Evolutionary conservation across 805 yeast genomes (phyloP), one percentile per base, ranked within the genome.

Genomic region (Candida nitratophila): DNA sequence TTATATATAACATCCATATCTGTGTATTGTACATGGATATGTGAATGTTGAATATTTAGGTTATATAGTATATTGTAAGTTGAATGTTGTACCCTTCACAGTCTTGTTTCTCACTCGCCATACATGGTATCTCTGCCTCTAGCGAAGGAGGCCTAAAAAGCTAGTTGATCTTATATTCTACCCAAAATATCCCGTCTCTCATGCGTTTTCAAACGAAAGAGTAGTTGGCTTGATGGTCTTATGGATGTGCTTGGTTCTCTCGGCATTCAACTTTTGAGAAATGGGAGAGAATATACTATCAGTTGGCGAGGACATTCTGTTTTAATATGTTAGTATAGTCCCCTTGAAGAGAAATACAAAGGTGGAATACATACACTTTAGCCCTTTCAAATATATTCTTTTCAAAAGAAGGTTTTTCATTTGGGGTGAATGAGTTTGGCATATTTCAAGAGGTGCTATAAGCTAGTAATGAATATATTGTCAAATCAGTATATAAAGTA

Each of bases 181-280:
- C 11, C 29, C 7, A 26, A 26, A 26, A 11, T 26, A 8, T 26
- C 7, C 15, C 33, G 7, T 30, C 15, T 10, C 6, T 30, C 5
- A 30, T 10, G 6, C 7, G 33, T 30, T 16, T n/a, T n/a, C 27
- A 15, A 35, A 35, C 9, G 37, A 20, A 5, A 30, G n/a, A 7
- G 8, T 39, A 41, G 82, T 87, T 1, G 93, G 89, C 60, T 87
- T 87, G 47, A 87, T 76, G 59, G 87, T 96, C 51, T 96, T 70
- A 61, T 87, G 96, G 42, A 87, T 83, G 19, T 87, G 3, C n/a
- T 29, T 39, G 8, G 34, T 20, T 39, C 41, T 39, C 16, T 39
- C 19, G 15, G 17, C 5, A 47, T 59, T 74, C 47, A 79, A 58
- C 56, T 75, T 78, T 49, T 75, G 73, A 1, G 82, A 69, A 53